Percentiles rank a stretch among this genome's conserved stretches.
Evolutionary conservation across 2,329 filamentous ascomycete genomes (phyloP).

Genomic region (Xylaria sp.): DNA sequence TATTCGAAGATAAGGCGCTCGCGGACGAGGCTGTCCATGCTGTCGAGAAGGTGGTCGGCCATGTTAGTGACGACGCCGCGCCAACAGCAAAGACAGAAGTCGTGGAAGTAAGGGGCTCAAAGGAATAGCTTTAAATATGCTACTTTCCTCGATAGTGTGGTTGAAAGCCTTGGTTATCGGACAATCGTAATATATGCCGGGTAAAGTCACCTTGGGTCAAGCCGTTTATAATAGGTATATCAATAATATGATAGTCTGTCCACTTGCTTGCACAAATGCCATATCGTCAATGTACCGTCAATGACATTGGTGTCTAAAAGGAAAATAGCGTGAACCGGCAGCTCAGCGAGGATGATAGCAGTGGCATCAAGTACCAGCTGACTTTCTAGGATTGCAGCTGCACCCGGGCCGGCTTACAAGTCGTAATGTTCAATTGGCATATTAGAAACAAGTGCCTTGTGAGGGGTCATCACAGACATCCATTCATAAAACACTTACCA

Average conservation of each 20-base stretch:
- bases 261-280: no score
- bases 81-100: not conserved
- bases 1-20: constrained; percentile 44
- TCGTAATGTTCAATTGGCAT: not conserved
- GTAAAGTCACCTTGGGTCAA: no score
- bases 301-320: no score
- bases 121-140: not conserved
- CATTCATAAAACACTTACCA: not conserved
- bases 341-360: no score
- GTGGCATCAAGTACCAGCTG: no score
- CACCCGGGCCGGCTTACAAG: not conserved
- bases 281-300: no score
- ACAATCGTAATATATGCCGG: no score
- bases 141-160: not conserved
- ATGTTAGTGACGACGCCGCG: constrained; percentile 4
- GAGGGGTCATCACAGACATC: not conserved
- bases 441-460: not conserved
- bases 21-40: constrained; percentile 44
- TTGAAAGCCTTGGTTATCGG: no score
- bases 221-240: no score
- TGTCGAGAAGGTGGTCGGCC: constrained; percentile 42
- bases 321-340: no score
- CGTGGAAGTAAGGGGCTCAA: not conserved
- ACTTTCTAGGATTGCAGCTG: not conserved
- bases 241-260: no score